These are phyloP conservation scores for Termitomyces sp. DNA, from an alignment of 768 basidiomycete genomes.

Conservation along the genomic window DNA sequence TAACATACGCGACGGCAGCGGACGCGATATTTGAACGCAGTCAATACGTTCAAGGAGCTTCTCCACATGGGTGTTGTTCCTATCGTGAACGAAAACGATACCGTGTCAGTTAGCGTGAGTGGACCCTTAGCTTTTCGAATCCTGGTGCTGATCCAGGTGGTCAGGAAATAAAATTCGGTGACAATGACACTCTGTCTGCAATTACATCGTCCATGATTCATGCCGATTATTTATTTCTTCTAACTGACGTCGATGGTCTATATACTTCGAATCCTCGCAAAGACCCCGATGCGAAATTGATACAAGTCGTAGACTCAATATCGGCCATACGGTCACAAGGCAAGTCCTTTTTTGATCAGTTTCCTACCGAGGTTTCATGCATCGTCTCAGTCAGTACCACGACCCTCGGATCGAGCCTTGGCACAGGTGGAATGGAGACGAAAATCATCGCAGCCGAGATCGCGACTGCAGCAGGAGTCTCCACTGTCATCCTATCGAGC, in stretches of 20 bases:
- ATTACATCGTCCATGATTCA: conserved; percentile 98
- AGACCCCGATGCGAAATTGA: conserved; percentile 65
- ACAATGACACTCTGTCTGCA: conserved; percentile 97
- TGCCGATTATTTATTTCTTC: conserved; percentile 93
- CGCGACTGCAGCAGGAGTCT: conserved; percentile 91
- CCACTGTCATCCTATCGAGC: conserved; percentile 87
- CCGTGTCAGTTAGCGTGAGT: conserved; percentile 93
- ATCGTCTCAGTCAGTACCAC: conserved; percentile 74
- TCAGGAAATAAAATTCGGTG: conserved; percentile 99
- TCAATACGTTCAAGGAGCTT: conserved; percentile 91
- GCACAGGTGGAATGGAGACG: conserved; percentile 99
- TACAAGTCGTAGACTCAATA: conserved; percentile 50
- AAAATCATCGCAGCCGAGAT: conserved; percentile 98
- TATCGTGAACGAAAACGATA: conserved; percentile 99
- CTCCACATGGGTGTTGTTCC: conserved; percentile 93
- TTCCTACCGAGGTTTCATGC: background rate
- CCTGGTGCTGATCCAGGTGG: background rate
- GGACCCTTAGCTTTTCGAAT: background rate
- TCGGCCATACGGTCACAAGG: conserved; percentile 79
- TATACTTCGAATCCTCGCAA: conserved; percentile 85
- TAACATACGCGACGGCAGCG: conserved; percentile 48
- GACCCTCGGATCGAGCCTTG: conserved; percentile 88
- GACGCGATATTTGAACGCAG: conserved; percentile 93
- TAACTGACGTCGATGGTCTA: conserved; percentile 95
- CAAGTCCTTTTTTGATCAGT: conserved; percentile 24